phyloP scores from a whole-genome alignment of 2,329 filamentous ascomycete genomes.

The Endocalyx cinctus region DNA sequence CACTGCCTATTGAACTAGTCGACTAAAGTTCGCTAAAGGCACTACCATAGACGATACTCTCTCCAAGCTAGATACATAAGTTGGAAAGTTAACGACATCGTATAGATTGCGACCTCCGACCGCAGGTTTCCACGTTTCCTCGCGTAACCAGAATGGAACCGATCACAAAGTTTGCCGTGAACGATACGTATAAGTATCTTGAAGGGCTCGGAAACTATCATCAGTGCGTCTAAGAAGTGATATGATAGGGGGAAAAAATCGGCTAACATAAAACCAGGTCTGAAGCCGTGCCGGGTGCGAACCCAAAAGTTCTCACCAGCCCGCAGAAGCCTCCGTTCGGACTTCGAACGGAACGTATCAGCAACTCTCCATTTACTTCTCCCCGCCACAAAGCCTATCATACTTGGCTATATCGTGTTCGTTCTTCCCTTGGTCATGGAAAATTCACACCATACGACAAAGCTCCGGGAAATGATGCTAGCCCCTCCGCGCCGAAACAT shows the following conservation, averaged over 20 bases:
- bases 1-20: too few relatives aligned
- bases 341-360: slow-evolving; percentile 77
- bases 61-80: too few relatives aligned
- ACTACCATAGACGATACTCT: too few relatives aligned
- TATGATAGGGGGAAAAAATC: too few relatives aligned
- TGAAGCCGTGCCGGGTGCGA: slow-evolving; percentile 69
- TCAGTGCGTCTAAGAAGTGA: too few relatives aligned
- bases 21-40: too few relatives aligned
- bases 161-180: slow-evolving; percentile 9
- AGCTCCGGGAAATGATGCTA: slow-evolving; percentile 12
- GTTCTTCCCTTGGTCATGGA: slow-evolving; percentile 59
- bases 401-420: slow-evolving; percentile 67
- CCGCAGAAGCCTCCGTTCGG: slow-evolving; percentile 76
- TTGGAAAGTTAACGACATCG: too few relatives aligned
- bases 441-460: slow-evolving; percentile 46
- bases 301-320: slow-evolving; percentile 73
- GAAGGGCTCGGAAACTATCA: slow-evolving; percentile 14
- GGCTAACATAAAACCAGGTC: slow-evolving; percentile 47
- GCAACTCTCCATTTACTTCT: slow-evolving; percentile 67
- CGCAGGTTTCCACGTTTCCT: too few relatives aligned
- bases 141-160: slow-evolving; percentile 11
- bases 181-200: slow-evolving; percentile 12
- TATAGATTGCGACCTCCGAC: too few relatives aligned
- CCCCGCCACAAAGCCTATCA: slow-evolving; percentile 66
- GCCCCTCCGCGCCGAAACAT: slow-evolving; percentile 45